Base-by-base conservation (phyloP, 352 stramenopile species). In the Phytophthora syringae region DNA sequence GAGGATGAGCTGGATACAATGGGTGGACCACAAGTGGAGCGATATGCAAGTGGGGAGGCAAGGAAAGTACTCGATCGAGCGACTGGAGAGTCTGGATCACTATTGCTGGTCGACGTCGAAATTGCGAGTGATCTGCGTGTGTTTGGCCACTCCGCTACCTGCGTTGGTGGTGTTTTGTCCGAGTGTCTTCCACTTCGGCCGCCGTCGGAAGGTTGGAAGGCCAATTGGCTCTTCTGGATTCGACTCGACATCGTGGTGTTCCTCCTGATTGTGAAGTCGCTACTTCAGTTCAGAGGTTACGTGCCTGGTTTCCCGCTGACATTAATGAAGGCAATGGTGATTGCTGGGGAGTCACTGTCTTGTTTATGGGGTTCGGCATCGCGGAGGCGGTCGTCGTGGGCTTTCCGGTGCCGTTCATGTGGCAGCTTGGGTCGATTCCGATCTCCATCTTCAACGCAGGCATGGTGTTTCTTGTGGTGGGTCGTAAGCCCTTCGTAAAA, bases 181-280 rank as follows among this genome's bases (percentile, higher is more conserved):
- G 43, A 67, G 39, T 57, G 15, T 3, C 20, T 61, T 0, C 50
- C 50, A 3, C 24, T 67, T 3, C 40, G 20, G 36, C 32, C 30
- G 7, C 50, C 59, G 10, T 55, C 50, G 0, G 59, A 56, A 32
- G 50, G 50, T n/a, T 67, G 50, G 59, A 16, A 7, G 15, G 59
- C 42, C 7, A 67, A 61, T 13, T 61, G 59, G 34, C 50, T 56
- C 34, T 61, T 66, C 20, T 60, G 39, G 42, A 45, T 59, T 25
- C 45, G 45, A 7, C 5, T 57, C 32, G 32, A n/a, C 13, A 5
- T 36, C 10, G 15, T 36, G 9, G 5, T 36, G 9, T 36, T 36
- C 9, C 3, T 39, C 32, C 11, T 39, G 12, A 5, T 39, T n/a
- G 32, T 5, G 5, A 6, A 11, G n/a, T 11, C 32, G 32, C 15